These are phyloP conservation scores for Saccharomycopsis fibuligera DNA, from an alignment of 805 yeast species.

Conservation along the genomic window DNA sequence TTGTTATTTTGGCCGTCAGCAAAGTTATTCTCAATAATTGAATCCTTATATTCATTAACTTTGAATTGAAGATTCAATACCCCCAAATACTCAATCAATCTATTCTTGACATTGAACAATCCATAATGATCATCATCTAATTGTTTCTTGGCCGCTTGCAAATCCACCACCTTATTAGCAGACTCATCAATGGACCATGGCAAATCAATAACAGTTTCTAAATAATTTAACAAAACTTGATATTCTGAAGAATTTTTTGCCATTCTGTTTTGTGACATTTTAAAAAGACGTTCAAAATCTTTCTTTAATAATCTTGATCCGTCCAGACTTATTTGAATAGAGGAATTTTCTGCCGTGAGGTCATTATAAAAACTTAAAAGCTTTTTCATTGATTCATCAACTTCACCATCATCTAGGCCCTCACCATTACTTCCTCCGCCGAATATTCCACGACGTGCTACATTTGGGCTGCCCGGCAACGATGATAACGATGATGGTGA, in stretches of 20 bases:
- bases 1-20: slow-evolving; percentile 1
- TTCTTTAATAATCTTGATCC: slow-evolving; percentile 36
- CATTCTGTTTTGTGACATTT: slow-evolving; percentile 30
- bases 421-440: slow-evolving; percentile 17
- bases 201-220: slow-evolving; percentile 58
- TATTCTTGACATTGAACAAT: slow-evolving; percentile 60
- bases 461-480: no score
- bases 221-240: slow-evolving; percentile 57
- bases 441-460: no score
- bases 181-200: slow-evolving; percentile 52
- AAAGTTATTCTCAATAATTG: neutral
- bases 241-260: slow-evolving; percentile 55
- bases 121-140: slow-evolving; percentile 79
- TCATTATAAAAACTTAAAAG: slow-evolving; percentile 26
- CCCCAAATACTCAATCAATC: slow-evolving; percentile 74
- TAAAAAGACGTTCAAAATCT: slow-evolving; percentile 50
- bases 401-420: slow-evolving; percentile 31
- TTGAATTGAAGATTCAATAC: slow-evolving; percentile 51
- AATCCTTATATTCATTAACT: slow-evolving; percentile 21
- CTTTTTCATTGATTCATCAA: slow-evolving; percentile 35
- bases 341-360: slow-evolving; percentile 23
- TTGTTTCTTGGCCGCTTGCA: slow-evolving; percentile 45
- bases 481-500: neutral
- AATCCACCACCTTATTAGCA: slow-evolving; percentile 29
- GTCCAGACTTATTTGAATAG: slow-evolving; percentile 32